phyloP scores from a whole-genome alignment of 2,329 filamentous ascomycete genomes.

The Cephalotrichum gorgonifer region DNA sequence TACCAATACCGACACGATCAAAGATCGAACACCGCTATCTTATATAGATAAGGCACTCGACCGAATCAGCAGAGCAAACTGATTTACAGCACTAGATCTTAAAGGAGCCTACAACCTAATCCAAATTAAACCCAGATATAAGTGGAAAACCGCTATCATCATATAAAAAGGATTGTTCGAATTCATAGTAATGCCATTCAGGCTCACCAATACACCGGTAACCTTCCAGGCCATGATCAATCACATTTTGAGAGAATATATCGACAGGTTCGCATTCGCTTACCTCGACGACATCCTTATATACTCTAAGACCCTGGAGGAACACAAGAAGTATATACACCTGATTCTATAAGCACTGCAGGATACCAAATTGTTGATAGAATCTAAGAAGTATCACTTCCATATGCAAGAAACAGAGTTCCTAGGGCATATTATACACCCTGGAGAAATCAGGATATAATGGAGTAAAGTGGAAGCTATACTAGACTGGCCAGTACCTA shows the following conservation, averaged over 20 bases:
- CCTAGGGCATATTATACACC: not conserved
- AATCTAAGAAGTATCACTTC: not conserved
- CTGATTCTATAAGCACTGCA: not conserved
- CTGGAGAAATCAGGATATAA: not conserved
- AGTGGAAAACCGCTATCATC: slow-evolving; percentile 8
- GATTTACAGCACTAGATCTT: slow-evolving; percentile 7
- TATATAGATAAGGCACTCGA: slow-evolving; percentile 5
- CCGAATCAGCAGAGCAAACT: slow-evolving; percentile 7
- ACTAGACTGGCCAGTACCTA: slow-evolving; percentile 6
- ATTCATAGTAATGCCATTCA: slow-evolving; percentile 10
- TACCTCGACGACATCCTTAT: slow-evolving; percentile 11
- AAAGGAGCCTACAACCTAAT: slow-evolving; percentile 6
- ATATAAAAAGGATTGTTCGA: slow-evolving; percentile 10
- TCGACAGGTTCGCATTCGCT: slow-evolving; percentile 8
- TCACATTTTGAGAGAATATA: slow-evolving; percentile 3
- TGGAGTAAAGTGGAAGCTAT: slow-evolving; percentile 10
- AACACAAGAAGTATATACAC: slow-evolving; percentile 5
- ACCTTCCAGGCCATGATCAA: slow-evolving; percentile 10
- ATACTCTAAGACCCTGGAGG: slow-evolving; percentile 5
- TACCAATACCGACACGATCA: slow-evolving; percentile 5
- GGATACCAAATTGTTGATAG: not conserved
- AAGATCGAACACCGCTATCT: slow-evolving; percentile 6
- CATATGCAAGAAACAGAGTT: not conserved
- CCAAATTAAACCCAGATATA: slow-evolving; percentile 6
- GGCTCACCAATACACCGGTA: slow-evolving; percentile 8